Conservation (phyloP, 2,329 filamentous ascomycete genomes). For the Penicillium aurantiogriseum region DNA sequence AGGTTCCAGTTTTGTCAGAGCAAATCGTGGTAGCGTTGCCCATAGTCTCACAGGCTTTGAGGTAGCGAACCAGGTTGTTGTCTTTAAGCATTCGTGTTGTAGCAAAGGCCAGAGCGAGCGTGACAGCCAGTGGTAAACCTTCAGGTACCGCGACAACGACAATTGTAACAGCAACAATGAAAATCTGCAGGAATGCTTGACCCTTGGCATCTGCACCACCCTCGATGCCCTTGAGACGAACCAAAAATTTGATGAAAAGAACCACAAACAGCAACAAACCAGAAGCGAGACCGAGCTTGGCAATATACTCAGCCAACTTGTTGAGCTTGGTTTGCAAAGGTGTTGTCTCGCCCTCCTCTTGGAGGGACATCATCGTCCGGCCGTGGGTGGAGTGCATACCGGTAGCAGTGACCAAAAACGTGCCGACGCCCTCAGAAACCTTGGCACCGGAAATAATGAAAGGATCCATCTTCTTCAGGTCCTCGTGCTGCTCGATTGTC, state of each 20-base stretch:
- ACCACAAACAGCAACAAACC: constrained; percentile 75
- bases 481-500: constrained; percentile 60
- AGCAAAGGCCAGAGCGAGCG: constrained; percentile 61
- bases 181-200: constrained; percentile 57
- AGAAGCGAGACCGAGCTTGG: constrained; percentile 69
- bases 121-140: constrained; percentile 60
- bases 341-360: constrained; percentile 73
- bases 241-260: constrained; percentile 74
- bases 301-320: constrained; percentile 73
- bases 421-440: constrained; percentile 71
- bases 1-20: constrained; percentile 65
- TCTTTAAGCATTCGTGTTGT: constrained; percentile 63
- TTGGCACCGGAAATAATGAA: constrained; percentile 80
- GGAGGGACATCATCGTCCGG: constrained; percentile 74
- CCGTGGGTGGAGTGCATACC: constrained; percentile 73
- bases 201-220: constrained; percentile 51
- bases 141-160: constrained; percentile 62
- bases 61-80: constrained; percentile 60
- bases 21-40: constrained; percentile 64
- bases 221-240: constrained; percentile 54
- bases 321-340: constrained; percentile 77
- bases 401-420: constrained; percentile 71
- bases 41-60: constrained; percentile 63
- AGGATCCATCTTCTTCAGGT: constrained; percentile 67
- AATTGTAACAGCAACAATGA: constrained; percentile 59